These are phyloP conservation scores for Dactylellina cionopaga DNA, from an alignment of 2,329 filamentous ascomycete species.

Conservation along the genomic window DNA sequence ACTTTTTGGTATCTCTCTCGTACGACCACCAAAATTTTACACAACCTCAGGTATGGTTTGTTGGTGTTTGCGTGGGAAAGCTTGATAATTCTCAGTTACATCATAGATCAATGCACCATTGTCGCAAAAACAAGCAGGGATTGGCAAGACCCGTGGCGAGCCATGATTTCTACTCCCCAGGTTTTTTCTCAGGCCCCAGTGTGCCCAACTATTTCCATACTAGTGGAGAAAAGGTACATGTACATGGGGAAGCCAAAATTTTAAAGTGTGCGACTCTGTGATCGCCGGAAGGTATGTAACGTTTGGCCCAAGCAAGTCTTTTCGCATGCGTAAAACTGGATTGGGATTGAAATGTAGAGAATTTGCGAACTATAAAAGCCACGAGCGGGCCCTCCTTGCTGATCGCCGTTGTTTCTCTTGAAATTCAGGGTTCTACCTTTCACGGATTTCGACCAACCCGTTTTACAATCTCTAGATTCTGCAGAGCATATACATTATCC, in stretches of 20 bases:
- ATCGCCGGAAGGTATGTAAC: conserved; percentile 21
- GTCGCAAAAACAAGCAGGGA: conserved; percentile 17
- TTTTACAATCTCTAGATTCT: neutral
- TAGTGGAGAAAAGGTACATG: conserved; percentile 18
- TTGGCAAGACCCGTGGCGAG: conserved; percentile 13
- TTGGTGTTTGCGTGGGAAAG: conserved; percentile 21
- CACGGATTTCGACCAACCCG: neutral
- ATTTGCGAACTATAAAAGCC: conserved; percentile 32
- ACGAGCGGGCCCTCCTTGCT: neutral
- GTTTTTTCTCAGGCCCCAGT: conserved; percentile 11
- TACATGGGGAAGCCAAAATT: conserved; percentile 35
- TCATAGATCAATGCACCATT: conserved; percentile 26
- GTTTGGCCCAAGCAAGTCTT: conserved; percentile 14
- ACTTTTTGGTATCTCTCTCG: neutral
- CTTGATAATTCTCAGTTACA: conserved; percentile 34
- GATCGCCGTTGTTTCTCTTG: conserved; percentile 19
- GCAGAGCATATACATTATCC: neutral
- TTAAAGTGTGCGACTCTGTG: conserved; percentile 32
- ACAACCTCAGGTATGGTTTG: neutral
- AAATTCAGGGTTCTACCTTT: conserved; percentile 5
- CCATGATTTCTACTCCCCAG: conserved; percentile 28
- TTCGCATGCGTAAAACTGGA: neutral
- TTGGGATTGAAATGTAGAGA: neutral
- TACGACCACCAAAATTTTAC: conserved; percentile 8
- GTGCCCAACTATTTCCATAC: too few relatives aligned